A percentile compares a stretch with the other conserved stretches of the same genome.
These are phyloP conservation scores for Bipolaris oryzae DNA, from an alignment of 2,329 filamentous ascomycete genomes.

Conservation along the genomic window DNA sequence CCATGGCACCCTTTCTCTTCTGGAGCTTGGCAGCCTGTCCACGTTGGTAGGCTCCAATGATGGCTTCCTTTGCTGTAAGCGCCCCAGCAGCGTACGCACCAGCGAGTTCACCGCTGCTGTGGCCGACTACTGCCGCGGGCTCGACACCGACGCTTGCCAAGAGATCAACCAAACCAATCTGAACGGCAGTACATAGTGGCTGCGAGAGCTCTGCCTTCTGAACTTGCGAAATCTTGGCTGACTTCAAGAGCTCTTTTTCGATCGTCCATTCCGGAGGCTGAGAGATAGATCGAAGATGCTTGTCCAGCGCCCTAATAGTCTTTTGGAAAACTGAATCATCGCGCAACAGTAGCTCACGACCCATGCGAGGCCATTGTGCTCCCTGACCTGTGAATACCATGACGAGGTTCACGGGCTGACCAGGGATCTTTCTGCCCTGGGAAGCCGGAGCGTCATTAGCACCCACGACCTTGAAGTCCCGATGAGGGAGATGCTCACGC, in stretches of 20 bases:
- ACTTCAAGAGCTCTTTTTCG: constrained; percentile 17
- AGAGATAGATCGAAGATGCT: constrained; percentile 1
- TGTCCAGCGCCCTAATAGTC: constrained; percentile 10
- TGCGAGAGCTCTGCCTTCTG: constrained; percentile 26
- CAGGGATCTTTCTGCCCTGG: neutral
- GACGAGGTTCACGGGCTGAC: constrained; percentile 1
- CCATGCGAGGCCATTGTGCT: constrained; percentile 31
- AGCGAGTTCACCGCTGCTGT: constrained; percentile 52
- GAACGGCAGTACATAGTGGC: constrained; percentile 32
- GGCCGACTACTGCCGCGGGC: constrained; percentile 39
- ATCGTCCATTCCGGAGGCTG: constrained; percentile 14
- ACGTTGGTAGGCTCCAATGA: constrained; percentile 24
- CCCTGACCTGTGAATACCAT: constrained; percentile 38
- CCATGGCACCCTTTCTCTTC: constrained; percentile 18
- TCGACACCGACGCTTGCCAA: constrained; percentile 12
- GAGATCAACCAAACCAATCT: constrained; percentile 26
- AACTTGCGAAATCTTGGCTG: constrained; percentile 11
- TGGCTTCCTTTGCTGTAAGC: constrained; percentile 25
- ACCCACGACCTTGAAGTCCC: constrained; percentile 15
- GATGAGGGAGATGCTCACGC: constrained; percentile 17
- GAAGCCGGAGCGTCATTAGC: neutral
- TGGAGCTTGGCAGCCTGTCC: constrained; percentile 10
- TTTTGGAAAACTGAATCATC: constrained; percentile 7
- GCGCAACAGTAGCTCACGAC: constrained; percentile 6
- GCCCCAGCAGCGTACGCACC: constrained; percentile 46